Evolutionary conservation across 164 flowering plant genomes (phyloP).

Genomic region (Dillenia turbinata): DNA sequence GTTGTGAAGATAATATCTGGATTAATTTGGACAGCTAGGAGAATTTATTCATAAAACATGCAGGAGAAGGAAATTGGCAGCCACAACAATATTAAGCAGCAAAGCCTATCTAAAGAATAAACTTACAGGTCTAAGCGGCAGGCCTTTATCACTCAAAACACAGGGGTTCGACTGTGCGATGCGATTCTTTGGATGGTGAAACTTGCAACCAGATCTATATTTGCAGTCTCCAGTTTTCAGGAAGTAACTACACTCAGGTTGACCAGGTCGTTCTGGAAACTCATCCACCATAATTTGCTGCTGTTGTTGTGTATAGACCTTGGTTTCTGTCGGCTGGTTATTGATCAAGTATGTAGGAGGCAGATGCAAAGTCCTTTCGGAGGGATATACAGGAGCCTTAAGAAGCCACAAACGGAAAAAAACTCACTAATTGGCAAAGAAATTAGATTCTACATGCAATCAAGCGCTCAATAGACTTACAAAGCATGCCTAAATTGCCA

Average conservation of each 20-base stretch:
- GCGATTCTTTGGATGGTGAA: conserved; percentile 77
- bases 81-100: too few species aligned
- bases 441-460: too few species aligned
- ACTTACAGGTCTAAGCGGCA: conserved; percentile 93
- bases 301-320: conserved; percentile 29
- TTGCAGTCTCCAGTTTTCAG: conserved; percentile 86
- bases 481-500: too few species aligned
- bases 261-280: conserved; percentile 89
- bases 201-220: conserved; percentile 73
- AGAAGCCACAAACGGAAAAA: conserved; percentile 16
- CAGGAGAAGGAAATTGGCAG: background rate
- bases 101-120: background rate
- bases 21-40: background rate
- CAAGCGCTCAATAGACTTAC: too few species aligned
- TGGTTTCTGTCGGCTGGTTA: conserved; percentile 25
- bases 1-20: background rate
- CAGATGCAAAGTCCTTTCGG: conserved; percentile 39
- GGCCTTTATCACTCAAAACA: conserved; percentile 65
- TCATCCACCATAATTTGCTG: conserved; percentile 47
- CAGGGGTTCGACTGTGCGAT: conserved; percentile 26
- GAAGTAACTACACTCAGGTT: conserved; percentile 74
- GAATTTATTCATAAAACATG: background rate
- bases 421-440: background rate
- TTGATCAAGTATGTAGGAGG: conserved; percentile 35
- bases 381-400: conserved; percentile 49